phyloP scores from a whole-genome alignment of 108 stramenopile genomes.

The Tribonema minus region DNA sequence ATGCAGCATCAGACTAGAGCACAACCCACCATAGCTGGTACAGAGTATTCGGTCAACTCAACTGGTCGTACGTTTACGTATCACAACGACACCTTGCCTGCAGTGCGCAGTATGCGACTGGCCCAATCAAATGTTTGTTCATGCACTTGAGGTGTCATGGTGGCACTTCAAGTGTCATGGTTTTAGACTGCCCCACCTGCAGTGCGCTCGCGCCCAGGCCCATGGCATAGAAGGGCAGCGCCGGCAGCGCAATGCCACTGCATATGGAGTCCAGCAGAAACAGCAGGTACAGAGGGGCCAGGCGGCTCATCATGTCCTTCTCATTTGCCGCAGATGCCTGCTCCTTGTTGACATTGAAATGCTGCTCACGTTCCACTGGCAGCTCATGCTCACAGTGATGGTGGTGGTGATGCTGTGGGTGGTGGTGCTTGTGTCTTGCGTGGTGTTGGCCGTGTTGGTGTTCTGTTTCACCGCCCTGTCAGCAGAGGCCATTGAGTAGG shows the following conservation, averaged over 20 bases:
- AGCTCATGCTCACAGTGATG: not conserved
- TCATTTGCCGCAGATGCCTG: not conserved
- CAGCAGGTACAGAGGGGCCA: slow-evolving; percentile 18
- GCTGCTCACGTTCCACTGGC: no score
- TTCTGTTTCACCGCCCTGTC: not conserved
- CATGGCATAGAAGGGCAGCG: slow-evolving; percentile 53
- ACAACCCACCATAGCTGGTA: not conserved
- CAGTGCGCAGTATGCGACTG: not conserved
- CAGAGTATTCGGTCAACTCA: not conserved
- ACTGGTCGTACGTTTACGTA: not conserved
- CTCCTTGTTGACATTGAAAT: no score
- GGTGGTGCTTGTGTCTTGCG: not conserved
- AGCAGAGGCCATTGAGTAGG: not conserved
- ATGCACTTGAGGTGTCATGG: no score
- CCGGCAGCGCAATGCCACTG: slow-evolving; percentile 43
- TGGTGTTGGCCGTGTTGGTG: not conserved
- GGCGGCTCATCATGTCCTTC: not conserved
- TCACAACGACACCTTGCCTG: not conserved
- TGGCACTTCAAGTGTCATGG: no score
- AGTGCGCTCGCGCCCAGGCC: slow-evolving; percentile 46
- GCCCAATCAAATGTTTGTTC: no score
- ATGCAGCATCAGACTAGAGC: no score
- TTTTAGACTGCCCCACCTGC: slow-evolving; percentile 44
- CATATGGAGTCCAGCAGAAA: slow-evolving; percentile 3
- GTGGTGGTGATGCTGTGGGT: not conserved